Evolutionary conservation across 805 yeast genomes (phyloP).

Genomic region (Saccharomycopsis malanga): DNA sequence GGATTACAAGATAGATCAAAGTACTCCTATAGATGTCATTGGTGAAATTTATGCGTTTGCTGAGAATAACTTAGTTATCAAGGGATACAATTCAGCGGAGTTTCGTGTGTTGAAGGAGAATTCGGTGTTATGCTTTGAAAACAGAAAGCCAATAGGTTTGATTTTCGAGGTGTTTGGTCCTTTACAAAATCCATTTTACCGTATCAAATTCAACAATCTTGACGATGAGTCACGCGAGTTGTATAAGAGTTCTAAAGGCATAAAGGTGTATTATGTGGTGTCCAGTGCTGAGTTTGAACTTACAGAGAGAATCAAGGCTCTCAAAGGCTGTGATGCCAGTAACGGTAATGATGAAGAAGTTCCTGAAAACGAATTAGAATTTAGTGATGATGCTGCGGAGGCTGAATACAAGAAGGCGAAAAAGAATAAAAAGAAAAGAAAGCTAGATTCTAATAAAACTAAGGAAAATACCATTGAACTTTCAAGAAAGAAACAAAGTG

Average conservation of each 20-base stretch:
- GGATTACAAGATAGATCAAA: constrained; percentile 50
- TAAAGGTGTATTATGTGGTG: constrained; percentile 66
- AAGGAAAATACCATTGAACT: background rate
- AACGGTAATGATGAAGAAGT: constrained; percentile 92
- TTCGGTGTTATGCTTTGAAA: constrained; percentile 71
- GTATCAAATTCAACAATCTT: constrained; percentile 55
- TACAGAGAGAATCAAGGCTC: constrained; percentile 60
- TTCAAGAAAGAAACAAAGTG: background rate
- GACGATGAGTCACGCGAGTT: constrained; percentile 37
- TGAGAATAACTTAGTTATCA: constrained; percentile 63
- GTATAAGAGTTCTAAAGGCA: constrained; percentile 44
- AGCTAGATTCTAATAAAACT: constrained; percentile 21
- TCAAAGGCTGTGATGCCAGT: constrained; percentile 91
- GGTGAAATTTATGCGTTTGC: constrained; percentile 67
- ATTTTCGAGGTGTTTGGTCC: constrained; percentile 88
- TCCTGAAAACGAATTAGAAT: constrained; percentile 89
- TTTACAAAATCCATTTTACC: constrained; percentile 70
- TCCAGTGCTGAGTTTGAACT: constrained; percentile 72
- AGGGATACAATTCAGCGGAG: constrained; percentile 75
- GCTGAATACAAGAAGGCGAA: constrained; percentile 56
- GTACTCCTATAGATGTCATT: constrained; percentile 59
- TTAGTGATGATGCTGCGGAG: constrained; percentile 90
- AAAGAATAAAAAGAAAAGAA: constrained; percentile 51
- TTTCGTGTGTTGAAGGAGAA: constrained; percentile 75
- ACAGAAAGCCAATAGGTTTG: constrained; percentile 64